Evolutionary conservation across 139 green algal species (phyloP), one percentile per base, ranked within the genome.

Genomic region (Auxenochlorella protothecoides): DNA sequence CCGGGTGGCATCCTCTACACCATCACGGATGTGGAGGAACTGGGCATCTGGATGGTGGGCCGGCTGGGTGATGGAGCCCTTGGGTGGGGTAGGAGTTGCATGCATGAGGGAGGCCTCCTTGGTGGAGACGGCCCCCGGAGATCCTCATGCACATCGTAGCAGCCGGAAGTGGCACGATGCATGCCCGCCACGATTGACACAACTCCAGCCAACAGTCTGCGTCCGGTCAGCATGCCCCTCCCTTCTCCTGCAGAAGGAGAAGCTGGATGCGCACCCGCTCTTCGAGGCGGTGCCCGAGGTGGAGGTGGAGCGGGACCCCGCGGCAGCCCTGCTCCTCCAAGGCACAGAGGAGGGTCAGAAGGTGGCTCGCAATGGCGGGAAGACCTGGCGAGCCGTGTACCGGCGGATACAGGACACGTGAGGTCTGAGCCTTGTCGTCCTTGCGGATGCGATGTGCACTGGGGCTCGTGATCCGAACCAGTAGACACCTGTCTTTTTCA

Each of bases 301-400:
- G 56, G 94, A 98, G 76, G 76, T 98, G 53, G 87, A 80, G 3
- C 63, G n/a, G 0, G 92, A 97, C 69, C 71, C 80, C 3, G 89
- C 85, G 2, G 88, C 86, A 5, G 68, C 70, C 6, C 77, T 96
- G 70, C 86, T 97, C 76, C 81, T 7, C 9, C 13, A 76, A 62
- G 79, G 71, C 65, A 95, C 83, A 4, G 92, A 97, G 76, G 92
- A 97, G 77, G 92, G 84, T 0, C 88, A 94, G 76, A 97, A 97
- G 78, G 92, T 97, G 56, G 86, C 85, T 14, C 82, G 90, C 61
- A 96, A 96, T 70, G 68, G 78, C 14, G 92, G 92, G 14, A 72
- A 79, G 70, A 92, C 85, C 5, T 88, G 79, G 69, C 74, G 81
- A 7, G 73, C 78, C 9, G 86, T 95, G 15, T 95, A 88, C 62